These are phyloP conservation scores for Aspergillus sp. DNA, from an alignment of 2,329 filamentous ascomycete genomes.

Conservation along the genomic window DNA sequence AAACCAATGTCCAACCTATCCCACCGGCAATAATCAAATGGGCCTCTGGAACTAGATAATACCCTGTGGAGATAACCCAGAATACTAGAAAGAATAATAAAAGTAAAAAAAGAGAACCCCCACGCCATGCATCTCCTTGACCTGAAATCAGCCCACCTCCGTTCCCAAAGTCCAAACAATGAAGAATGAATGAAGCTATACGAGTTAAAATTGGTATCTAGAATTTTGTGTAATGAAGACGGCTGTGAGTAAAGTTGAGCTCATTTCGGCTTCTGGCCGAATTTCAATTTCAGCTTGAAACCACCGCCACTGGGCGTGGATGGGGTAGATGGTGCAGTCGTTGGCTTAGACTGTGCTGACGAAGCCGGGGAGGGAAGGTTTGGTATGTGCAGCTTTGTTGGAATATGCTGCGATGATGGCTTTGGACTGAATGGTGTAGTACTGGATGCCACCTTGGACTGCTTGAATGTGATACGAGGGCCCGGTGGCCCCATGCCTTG, in stretches of 20 bases:
- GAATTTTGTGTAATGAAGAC: slow-evolving; percentile 5
- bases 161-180: slow-evolving; percentile 12
- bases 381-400: slow-evolving; percentile 41
- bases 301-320: slow-evolving; percentile 38
- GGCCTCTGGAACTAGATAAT: neutral
- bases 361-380: slow-evolving; percentile 32
- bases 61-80: slow-evolving; percentile 8
- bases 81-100: slow-evolving; percentile 1
- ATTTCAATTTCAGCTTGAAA: slow-evolving; percentile 47
- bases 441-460: slow-evolving; percentile 36
- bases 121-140: slow-evolving; percentile 22
- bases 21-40: neutral
- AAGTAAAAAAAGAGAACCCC: slow-evolving; percentile 16
- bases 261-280: slow-evolving; percentile 38
- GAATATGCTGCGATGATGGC: slow-evolving; percentile 23
- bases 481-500: slow-evolving; percentile 36
- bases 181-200: slow-evolving; percentile 9
- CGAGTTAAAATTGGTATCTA: slow-evolving; percentile 8
- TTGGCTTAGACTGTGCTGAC: slow-evolving; percentile 30
- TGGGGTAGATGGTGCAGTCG: slow-evolving; percentile 32
- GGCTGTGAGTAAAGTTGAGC: no score
- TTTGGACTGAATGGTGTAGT: slow-evolving; percentile 29
- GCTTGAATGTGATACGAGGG: slow-evolving; percentile 46
- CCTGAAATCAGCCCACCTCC: slow-evolving; percentile 12
- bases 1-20: neutral